phyloP scores from a whole-genome alignment of 495 filamentous ascomycete species.

The Tuber melanosporum region DNA sequence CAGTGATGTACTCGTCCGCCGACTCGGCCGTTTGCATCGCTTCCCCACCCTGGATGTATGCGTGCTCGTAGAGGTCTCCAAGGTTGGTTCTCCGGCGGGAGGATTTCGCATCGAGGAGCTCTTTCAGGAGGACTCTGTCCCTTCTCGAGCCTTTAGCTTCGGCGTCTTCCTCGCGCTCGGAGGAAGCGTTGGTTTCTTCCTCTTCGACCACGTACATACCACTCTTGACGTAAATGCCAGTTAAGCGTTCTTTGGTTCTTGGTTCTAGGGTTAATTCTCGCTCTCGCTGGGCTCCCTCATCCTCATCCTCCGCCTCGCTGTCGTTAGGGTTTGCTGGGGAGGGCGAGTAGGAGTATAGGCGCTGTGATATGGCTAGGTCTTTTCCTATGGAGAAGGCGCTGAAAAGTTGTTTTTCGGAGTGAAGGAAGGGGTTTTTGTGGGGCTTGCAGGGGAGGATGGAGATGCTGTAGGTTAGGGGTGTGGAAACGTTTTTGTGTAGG shows the following conservation, averaged over 20 bases:
- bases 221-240: not conserved
- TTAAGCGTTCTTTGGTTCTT: not conserved
- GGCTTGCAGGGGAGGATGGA: too few species aligned
- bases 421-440: too few species aligned
- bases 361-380: slow-evolving; percentile 21
- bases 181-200: slow-evolving; percentile 1
- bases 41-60: not conserved
- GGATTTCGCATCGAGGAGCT: not conserved
- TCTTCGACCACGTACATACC: slow-evolving; percentile 3
- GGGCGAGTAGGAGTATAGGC: slow-evolving; percentile 17
- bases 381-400: slow-evolving; percentile 10
- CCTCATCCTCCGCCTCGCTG: not conserved
- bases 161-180: not conserved
- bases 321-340: not conserved
- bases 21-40: slow-evolving; percentile 9
- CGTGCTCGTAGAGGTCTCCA: slow-evolving; percentile 14
- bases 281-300: not conserved
- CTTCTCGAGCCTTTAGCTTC: not conserved
- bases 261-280: not conserved
- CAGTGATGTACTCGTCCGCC: not conserved
- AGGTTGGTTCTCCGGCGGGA: not conserved
- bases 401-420: too few species aligned
- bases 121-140: not conserved
- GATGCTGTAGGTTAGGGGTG: too few species aligned
- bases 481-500: too few species aligned